Evolutionary conservation across 2,329 filamentous ascomycete species (phyloP).

Genomic region (Neofusicoccum sp.): DNA sequence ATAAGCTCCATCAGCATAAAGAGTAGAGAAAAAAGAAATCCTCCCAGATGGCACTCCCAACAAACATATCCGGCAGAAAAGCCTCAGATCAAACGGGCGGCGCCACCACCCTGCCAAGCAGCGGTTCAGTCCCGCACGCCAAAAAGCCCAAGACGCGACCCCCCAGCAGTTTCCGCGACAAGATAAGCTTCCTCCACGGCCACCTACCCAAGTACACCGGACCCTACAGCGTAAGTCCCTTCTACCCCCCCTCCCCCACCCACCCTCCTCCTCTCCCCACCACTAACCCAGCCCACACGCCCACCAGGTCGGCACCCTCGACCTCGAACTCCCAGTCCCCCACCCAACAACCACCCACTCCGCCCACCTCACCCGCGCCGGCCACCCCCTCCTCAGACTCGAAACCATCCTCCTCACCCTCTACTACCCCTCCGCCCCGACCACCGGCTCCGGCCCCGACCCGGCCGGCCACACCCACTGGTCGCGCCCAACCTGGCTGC

Average conservation of each 20-base stretch:
- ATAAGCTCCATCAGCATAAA: background rate
- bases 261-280: background rate
- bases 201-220: conserved; percentile 55
- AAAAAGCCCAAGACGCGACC: conserved; percentile 53
- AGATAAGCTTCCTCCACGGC: conserved; percentile 46
- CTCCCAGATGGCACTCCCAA: background rate
- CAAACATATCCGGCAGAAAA: background rate
- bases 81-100: background rate
- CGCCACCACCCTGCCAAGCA: background rate
- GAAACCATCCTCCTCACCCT: conserved; percentile 66
- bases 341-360: conserved; percentile 46
- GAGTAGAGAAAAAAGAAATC: background rate
- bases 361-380: conserved; percentile 53
- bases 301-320: conserved; percentile 51
- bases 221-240: conserved; percentile 47
- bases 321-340: conserved; percentile 56
- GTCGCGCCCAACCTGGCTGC: conserved; percentile 64
- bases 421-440: conserved; percentile 64
- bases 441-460: conserved; percentile 39
- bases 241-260: background rate
- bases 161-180: conserved; percentile 52
- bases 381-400: conserved; percentile 52
- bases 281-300: background rate
- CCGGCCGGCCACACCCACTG: conserved; percentile 48
- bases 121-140: conserved; percentile 30